A percentile compares a stretch with the other conserved stretches of the same genome.
Conservation (phyloP, 352 stramenopile species). For the Thraustotheca clavata region DNA sequence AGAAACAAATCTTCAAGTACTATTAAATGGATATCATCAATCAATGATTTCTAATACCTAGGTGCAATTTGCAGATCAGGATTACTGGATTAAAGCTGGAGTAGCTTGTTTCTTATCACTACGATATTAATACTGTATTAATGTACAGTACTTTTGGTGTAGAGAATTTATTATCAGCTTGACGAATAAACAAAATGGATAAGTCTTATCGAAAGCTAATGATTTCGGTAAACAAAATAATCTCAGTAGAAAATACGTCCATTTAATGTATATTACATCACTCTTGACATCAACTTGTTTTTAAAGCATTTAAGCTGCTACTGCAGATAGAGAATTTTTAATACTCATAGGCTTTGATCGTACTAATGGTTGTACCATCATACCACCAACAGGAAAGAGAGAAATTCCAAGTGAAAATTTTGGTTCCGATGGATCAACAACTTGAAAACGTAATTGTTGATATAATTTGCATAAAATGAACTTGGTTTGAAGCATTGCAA, state of each 20-base stretch:
- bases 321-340: not conserved
- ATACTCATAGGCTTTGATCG: not conserved
- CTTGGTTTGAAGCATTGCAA: slow-evolving; percentile 57
- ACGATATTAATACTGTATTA: slow-evolving; percentile 65
- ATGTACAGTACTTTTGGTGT: too few species aligned
- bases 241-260: not conserved
- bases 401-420: slow-evolving; percentile 13
- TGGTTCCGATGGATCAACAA: not conserved
- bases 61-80: slow-evolving; percentile 84
- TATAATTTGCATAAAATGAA: slow-evolving; percentile 15
- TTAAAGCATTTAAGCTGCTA: too few species aligned
- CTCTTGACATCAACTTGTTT: too few species aligned
- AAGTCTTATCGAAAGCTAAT: too few species aligned
- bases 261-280: not conserved
- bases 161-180: too few species aligned
- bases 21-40: too few species aligned
- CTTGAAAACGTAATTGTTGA: slow-evolving; percentile 7
- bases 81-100: slow-evolving; percentile 95
- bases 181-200: too few species aligned
- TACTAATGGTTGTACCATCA: not conserved
- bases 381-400: slow-evolving; percentile 4
- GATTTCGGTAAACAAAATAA: not conserved
- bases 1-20: slow-evolving; percentile 84
- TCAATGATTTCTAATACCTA: slow-evolving; percentile 35
- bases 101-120: slow-evolving; percentile 91